Evolutionary conservation across 495 filamentous ascomycete genomes (phyloP).

Genomic region (Podospora comata): DNA sequence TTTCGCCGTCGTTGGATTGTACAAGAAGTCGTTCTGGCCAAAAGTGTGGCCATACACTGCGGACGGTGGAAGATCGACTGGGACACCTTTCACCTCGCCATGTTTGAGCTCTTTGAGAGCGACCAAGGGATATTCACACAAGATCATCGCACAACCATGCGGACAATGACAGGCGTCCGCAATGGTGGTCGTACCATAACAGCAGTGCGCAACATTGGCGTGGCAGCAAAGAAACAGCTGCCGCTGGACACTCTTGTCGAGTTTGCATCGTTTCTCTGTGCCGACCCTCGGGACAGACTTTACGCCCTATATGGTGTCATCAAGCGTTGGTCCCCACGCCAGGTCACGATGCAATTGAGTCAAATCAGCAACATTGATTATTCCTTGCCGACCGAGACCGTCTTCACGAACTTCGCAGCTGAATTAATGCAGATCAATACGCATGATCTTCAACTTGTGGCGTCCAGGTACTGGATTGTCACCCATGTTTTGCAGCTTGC

Average conservation of each 20-base stretch:
- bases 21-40: conserved; percentile 1
- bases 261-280: conserved; percentile 12
- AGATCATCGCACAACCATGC: conserved; percentile 1
- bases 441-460: not conserved
- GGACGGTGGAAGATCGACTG: conserved; percentile 9
- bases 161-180: not conserved
- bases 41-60: conserved; percentile 5
- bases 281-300: conserved; percentile 14
- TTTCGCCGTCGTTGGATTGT: not conserved
- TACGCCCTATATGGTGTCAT: conserved; percentile 18
- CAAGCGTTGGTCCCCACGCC: conserved; percentile 9
- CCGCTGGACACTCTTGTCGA: conserved; percentile 12
- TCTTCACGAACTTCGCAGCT: not conserved
- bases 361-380: not conserved
- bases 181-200: not conserved
- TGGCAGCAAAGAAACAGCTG: not conserved
- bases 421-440: not conserved
- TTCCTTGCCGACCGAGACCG: not conserved
- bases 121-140: not conserved
- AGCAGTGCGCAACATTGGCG: not conserved
- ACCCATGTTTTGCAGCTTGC: conserved; percentile 3
- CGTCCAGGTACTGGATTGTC: not conserved
- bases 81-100: conserved; percentile 3
- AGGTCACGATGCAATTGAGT: not conserved
- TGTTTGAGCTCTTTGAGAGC: conserved; percentile 1